Percentiles rank a stretch among this genome's conserved stretches.
Conservation (phyloP, 371 early-diverging fungal species). For the Smittium culicis region DNA sequence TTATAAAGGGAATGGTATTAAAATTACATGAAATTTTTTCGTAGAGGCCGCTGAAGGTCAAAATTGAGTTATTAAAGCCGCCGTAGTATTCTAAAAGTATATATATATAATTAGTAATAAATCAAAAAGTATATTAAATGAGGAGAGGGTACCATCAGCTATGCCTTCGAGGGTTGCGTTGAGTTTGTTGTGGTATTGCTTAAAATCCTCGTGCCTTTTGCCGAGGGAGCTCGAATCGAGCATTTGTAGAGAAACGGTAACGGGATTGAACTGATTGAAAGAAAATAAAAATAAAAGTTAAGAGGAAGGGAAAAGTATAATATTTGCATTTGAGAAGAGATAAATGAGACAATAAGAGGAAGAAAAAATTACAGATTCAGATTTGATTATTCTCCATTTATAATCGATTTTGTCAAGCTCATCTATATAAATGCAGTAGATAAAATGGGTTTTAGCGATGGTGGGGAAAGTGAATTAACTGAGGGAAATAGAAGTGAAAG, state of each 20-base stretch:
- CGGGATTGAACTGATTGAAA: slow-evolving; percentile 55
- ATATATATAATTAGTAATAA: slow-evolving; percentile 17
- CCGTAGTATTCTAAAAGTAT: slow-evolving; percentile 55
- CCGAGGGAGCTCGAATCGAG: slow-evolving; percentile 73
- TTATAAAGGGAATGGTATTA: too few species aligned
- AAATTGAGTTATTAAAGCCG: slow-evolving; percentile 81
- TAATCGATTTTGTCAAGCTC: neutral
- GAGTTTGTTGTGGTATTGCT: slow-evolving; percentile 47
- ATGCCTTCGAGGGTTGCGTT: slow-evolving; percentile 72
- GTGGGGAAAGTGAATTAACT: neutral
- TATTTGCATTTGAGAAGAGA: neutral
- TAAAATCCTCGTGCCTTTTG: slow-evolving; percentile 60
- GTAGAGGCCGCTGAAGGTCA: slow-evolving; percentile 78
- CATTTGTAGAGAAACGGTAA: slow-evolving; percentile 67
- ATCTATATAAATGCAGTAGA: neutral
- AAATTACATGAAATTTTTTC: slow-evolving; percentile 48
- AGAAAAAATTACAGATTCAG: neutral
- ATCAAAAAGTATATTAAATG: neutral
- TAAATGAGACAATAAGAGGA: too few species aligned
- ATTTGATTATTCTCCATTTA: slow-evolving; percentile 1
- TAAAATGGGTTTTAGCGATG: neutral
- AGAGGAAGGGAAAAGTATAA: too few species aligned
- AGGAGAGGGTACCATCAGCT: slow-evolving; percentile 53
- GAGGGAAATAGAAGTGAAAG: neutral
- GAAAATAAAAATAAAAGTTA: too few species aligned